Percentiles rank a stretch among this genome's conserved stretches.
Conservation (phyloP, 2,329 filamentous ascomycete genomes). For the Fusarium circinatum region DNA sequence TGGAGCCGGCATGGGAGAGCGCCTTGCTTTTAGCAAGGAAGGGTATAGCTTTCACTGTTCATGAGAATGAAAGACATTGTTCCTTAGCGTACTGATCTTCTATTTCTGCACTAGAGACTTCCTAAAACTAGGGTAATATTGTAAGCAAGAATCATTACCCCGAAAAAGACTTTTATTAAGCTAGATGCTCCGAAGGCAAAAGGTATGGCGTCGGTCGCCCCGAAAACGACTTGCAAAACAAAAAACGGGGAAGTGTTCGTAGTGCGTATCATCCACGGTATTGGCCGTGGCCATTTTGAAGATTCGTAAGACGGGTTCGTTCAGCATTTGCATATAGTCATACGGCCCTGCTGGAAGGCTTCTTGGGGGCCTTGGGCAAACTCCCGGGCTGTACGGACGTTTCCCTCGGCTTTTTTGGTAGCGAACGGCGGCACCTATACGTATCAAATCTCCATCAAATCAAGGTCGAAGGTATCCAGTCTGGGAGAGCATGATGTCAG, state of each 20-base stretch:
- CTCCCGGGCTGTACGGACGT: no score
- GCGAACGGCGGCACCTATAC: no score
- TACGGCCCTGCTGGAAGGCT: no score
- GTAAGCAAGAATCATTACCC: neutral
- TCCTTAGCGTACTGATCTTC: rapidly evolving
- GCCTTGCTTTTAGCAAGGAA: neutral
- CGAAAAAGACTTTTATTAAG: neutral
- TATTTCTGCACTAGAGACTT: neutral
- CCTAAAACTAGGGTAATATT: neutral
- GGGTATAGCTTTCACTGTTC: neutral
- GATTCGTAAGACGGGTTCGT: no score
- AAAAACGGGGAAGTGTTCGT: no score
- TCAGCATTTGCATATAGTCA: no score
- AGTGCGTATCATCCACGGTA: no score
- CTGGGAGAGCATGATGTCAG: neutral
- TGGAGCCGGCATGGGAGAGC: neutral
- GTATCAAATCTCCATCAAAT: no score
- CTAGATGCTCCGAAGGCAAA: neutral
- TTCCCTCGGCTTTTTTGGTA: no score
- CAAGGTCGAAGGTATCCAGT: no score
- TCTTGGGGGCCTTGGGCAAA: no score
- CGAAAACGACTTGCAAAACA: neutral
- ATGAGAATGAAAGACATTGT: neutral
- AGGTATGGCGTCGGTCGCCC: neutral
- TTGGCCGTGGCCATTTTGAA: no score